phyloP scores from a whole-genome alignment of 108 stramenopile species.

The Pseudonitzschia delicatissima region DNA sequence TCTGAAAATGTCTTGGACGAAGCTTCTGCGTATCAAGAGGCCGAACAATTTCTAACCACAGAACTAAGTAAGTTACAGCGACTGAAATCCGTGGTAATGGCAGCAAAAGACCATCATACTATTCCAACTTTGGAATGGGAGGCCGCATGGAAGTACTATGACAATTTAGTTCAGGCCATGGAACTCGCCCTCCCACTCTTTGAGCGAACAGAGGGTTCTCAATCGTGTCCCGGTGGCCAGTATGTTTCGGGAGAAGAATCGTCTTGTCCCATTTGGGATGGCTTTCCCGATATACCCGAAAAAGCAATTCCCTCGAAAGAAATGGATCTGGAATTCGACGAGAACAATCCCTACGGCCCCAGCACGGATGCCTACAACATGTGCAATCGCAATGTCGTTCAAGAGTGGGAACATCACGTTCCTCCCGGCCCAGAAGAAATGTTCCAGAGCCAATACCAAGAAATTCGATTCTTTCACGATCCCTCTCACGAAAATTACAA shows the following conservation, averaged over 20 bases:
- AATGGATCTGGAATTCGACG: neutral
- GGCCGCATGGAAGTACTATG: slow-evolving; percentile 18
- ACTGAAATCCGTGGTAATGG: neutral
- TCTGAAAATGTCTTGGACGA: neutral
- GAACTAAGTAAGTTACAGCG: neutral
- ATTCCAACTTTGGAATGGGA: slow-evolving; percentile 32
- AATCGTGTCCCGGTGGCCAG: neutral
- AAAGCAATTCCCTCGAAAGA: too few species aligned
- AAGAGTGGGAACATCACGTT: neutral
- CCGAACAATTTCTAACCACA: too few species aligned
- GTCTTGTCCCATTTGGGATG: slow-evolving; percentile 7
- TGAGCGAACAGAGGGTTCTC: neutral
- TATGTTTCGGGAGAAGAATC: neutral
- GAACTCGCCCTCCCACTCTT: neutral
- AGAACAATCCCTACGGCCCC: slow-evolving; percentile 1
- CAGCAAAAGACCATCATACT: slow-evolving; percentile 32
- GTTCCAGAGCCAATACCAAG: slow-evolving; percentile 35
- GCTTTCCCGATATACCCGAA: neutral
- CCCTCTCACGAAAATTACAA: slow-evolving; percentile 18
- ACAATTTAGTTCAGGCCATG: slow-evolving; percentile 15
- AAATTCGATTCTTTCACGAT: slow-evolving; percentile 33
- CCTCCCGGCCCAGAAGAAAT: neutral
- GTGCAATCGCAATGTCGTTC: neutral
- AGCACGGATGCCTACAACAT: neutral
- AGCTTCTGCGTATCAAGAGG: too few species aligned